Percentiles rank a stretch among this genome's conserved stretches.
These are phyloP conservation scores for Cercospora zeina DNA, from an alignment of 2,329 filamentous ascomycete genomes.

Conservation along the genomic window DNA sequence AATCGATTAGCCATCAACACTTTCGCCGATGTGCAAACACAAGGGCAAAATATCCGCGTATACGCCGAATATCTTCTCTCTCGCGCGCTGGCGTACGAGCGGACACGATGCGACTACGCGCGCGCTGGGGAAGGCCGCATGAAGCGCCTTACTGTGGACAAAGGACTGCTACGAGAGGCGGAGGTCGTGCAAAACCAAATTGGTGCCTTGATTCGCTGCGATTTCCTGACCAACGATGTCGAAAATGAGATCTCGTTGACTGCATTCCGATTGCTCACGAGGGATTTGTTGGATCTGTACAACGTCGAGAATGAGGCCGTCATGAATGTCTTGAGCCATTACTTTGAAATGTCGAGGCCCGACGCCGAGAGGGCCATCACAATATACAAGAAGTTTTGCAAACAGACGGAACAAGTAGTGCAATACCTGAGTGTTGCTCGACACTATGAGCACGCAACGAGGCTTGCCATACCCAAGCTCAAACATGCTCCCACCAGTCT, in stretches of 20 bases:
- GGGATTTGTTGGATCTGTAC: conserved; percentile 87
- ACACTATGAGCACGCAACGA: conserved; percentile 86
- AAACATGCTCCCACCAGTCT: conserved; percentile 95
- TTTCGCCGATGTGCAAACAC: conserved; percentile 92
- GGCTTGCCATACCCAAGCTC: conserved; percentile 91
- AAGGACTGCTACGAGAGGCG: conserved; percentile 87
- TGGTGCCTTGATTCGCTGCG: conserved; percentile 79
- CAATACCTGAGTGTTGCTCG: conserved; percentile 84
- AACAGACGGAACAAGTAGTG: conserved; percentile 89
- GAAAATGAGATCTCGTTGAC: conserved; percentile 97
- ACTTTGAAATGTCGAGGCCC: conserved; percentile 95
- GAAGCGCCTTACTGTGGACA: conserved; percentile 84
- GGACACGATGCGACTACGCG: conserved; percentile 89
- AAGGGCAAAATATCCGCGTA: conserved; percentile 89
- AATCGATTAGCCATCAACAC: conserved; percentile 82
- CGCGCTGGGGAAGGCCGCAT: conserved; percentile 77
- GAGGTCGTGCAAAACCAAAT: conserved; percentile 89
- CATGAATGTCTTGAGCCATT: conserved; percentile 94
- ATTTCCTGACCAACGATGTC: conserved; percentile 81
- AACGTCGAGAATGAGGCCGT: conserved; percentile 95
- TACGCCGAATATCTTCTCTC: conserved; percentile 86
- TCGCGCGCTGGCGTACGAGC: conserved; percentile 76
- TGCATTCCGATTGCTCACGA: conserved; percentile 84
- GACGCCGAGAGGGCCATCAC: conserved; percentile 89
- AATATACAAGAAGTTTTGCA: conserved; percentile 89